Base-by-base conservation (phyloP, 495 filamentous ascomycete genomes). In the Hypoxylon crocopeplum region DNA sequence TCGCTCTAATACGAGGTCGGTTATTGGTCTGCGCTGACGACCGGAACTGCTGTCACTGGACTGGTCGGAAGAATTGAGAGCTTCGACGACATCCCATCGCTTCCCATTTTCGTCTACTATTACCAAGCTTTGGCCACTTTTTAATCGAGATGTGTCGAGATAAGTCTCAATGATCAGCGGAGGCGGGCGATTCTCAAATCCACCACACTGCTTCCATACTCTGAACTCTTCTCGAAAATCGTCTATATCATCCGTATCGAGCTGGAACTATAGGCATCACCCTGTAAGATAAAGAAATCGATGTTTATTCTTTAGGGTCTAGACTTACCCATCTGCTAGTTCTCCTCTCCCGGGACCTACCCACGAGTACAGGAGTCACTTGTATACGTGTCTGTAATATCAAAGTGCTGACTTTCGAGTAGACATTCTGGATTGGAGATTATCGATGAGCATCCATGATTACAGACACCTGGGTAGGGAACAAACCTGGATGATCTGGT, bases 261-360 rank as follows among this genome's bases (percentile, higher is more conserved):
- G 84, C 69, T 96, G 94, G 74, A 97, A 98, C 94, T 98, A 51
- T 19, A 22, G 19, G 2, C 0, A 24, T 17, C 16, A 59, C 27
- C 24, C 66, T 66, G 63, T 67, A 22, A 70, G 52, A 64, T 24
- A 5, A 10, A 10, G 19, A 30, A 52, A 47, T 21, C 4, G 19
- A 27, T 57, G 45, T 27, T 6, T 4, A 21, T 33, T 30, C 37
- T 48, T 25, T 15, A 48, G 45, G 4, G 19, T 53, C n/a, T 58
- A 27, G 16, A 82, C 90, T 69, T 88, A 98, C 95, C 94, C 94
- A 98, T 84, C 89, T 91, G 66, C 96, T 97, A 41, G 88, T 80
- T 67, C 85, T 88, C 56, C 82, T 85, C 32, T 68, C 64, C 33
- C 13, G 74, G 66, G 44, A 82, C 80, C 32, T 86, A 77, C 66